These are phyloP conservation scores for Cupressus sempervirens DNA, from an alignment of 75 land plant species.

Conservation along the genomic window DNA sequence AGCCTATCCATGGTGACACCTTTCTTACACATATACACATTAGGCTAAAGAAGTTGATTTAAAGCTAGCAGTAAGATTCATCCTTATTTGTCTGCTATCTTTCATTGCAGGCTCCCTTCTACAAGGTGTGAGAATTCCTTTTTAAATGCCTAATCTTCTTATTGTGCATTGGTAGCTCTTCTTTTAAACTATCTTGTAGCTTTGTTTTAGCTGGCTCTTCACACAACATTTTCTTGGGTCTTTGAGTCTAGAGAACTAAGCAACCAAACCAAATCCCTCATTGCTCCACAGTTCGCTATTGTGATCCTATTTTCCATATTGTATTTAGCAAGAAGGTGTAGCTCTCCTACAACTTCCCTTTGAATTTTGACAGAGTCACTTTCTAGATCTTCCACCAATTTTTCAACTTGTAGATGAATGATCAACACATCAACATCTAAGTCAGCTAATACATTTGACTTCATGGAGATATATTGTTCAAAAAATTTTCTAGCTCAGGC, in stretches of 20 bases:
- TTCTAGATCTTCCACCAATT: conserved; percentile 60
- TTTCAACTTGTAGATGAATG: conserved; percentile 48
- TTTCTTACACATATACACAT: too few species aligned
- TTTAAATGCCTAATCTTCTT: too few species aligned
- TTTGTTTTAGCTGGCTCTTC: too few species aligned
- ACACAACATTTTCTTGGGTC: conserved; percentile 83
- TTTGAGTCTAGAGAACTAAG: conserved; percentile 51
- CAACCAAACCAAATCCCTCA: conserved; percentile 51
- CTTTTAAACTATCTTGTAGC: too few species aligned
- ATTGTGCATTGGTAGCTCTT: too few species aligned
- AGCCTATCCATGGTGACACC: too few species aligned
- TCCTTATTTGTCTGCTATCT: too few species aligned
- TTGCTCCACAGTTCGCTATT: conserved; percentile 86
- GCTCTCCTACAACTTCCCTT: conserved; percentile 57
- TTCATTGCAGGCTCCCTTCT: too few species aligned
- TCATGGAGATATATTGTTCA: background rate
- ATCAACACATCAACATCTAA: conserved; percentile 40
- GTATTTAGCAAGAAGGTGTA: conserved; percentile 75
- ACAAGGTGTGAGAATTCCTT: too few species aligned
- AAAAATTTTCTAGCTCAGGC: conserved; percentile 34
- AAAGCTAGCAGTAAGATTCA: too few species aligned
- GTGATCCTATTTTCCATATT: conserved; percentile 77
- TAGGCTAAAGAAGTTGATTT: too few species aligned
- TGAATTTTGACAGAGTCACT: conserved; percentile 48
- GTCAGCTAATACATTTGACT: conserved; percentile 16